Base-by-base conservation (phyloP, 495 filamentous ascomycete species). In the Xanthoparmelia taractica region DNA sequence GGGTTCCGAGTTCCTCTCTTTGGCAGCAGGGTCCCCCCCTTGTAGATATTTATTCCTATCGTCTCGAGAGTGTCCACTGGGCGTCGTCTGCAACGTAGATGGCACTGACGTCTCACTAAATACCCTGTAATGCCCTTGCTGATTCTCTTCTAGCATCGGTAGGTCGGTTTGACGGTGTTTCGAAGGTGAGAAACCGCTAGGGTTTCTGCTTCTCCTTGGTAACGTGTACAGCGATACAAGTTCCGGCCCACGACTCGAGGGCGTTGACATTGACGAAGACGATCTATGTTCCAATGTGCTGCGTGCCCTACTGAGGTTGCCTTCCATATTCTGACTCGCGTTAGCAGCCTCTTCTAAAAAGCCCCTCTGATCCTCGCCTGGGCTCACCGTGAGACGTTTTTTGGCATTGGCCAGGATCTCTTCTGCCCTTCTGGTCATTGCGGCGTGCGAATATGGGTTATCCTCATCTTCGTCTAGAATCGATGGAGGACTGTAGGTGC, bases 391-490 rank as follows among this genome's bases (percentile, higher is more conserved):
- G 48, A 96, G 76, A 67, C 91, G 81, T 72, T 83, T 86, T 75
- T 96, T 96, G 36, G 92, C 92, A 75, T 95, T 95, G 41, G 90
- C 89, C 50, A 96, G 77, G 71, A 96, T 96, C 63, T 89, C 77
- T 72, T 96, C 92, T 15, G 92, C 92, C 68, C 90, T 81, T 64
- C 85, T 86, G 70, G 89, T 94, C 71, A 96, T 71, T 10, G 89
- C 85, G 17, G 82, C 85, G 54, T 86, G 87, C 33, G 90, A 88
- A 66, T 85, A 82, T 43, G 74, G 76, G 56, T 83, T 80, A 45
- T 79, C 79, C 45, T 73, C 77, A 63, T 74, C 68, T 54, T 68
- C 66, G 15, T 70, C 68, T 17, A 67, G 48, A n/a, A 67, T 63
- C 4, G 68, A 59, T 29, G 65, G 65, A 25, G 65, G 56, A 20